Conservation (phyloP, 768 basidiomycete genomes). For the Epithele typhae region DNA sequence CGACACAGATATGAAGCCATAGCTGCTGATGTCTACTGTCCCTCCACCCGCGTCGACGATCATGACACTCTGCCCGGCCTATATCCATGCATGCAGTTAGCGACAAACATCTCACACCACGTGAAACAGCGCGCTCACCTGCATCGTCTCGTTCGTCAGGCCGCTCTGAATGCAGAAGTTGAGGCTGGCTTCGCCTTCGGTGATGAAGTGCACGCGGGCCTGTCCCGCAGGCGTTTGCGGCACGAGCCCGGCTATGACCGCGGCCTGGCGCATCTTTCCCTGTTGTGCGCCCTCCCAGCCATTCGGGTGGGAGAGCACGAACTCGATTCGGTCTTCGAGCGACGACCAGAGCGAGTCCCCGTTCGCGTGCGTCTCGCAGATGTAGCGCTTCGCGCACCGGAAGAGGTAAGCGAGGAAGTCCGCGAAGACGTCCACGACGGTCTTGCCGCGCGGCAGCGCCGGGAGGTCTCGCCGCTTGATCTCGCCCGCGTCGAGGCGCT, state of each 20-base stretch:
- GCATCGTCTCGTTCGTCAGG: slow-evolving; percentile 25
- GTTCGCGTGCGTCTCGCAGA: slow-evolving; percentile 41
- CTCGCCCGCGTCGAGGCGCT: background rate
- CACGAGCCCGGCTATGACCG: slow-evolving; percentile 48
- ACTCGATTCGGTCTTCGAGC: slow-evolving; percentile 40
- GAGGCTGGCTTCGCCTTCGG: slow-evolving; percentile 52
- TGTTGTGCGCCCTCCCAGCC: slow-evolving; percentile 65
- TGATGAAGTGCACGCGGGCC: slow-evolving; percentile 48
- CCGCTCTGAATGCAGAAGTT: slow-evolving; percentile 43
- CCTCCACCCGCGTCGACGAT: slow-evolving; percentile 64
- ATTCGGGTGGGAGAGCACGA: slow-evolving; percentile 59
- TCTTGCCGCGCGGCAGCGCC: slow-evolving; percentile 14
- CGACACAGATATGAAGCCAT: slow-evolving; percentile 33
- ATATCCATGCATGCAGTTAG: background rate
- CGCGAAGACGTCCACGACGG: slow-evolving; percentile 38
- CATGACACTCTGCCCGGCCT: slow-evolving; percentile 44
- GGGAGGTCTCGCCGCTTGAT: slow-evolving; percentile 4
- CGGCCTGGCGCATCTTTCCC: slow-evolving; percentile 50
- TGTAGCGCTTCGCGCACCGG: slow-evolving; percentile 41
- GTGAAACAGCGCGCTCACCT: slow-evolving; percentile 20
- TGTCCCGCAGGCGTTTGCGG: slow-evolving; percentile 35
- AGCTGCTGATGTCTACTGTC: slow-evolving; percentile 57
- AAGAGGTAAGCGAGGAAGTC: slow-evolving; percentile 47
- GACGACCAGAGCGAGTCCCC: slow-evolving; percentile 43
- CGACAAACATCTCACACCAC: background rate